Evolutionary conservation across 352 stramenopile species (phyloP).

Genomic region (Phytopythium delawarense): DNA sequence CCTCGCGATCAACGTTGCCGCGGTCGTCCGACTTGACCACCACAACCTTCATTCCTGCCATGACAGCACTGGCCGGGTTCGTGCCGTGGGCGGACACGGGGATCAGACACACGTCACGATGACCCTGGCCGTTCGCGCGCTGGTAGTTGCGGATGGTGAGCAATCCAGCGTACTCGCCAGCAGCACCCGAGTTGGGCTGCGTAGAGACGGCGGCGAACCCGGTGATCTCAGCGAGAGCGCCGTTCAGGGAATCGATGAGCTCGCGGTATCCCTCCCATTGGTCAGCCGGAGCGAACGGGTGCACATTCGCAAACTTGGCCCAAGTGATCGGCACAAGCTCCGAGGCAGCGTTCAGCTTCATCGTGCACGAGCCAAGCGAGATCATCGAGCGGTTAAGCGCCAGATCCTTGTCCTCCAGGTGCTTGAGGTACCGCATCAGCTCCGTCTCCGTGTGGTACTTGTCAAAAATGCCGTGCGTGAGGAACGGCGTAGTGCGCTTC

Average conservation of each 20-base stretch:
- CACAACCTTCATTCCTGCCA: constrained; percentile 98
- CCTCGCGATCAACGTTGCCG: constrained; percentile 95
- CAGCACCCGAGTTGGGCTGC: constrained; percentile 97
- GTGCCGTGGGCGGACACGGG: constrained; percentile 98
- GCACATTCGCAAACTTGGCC: constrained; percentile 96
- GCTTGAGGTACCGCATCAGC: constrained; percentile 97
- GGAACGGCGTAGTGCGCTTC: constrained; percentile 70
- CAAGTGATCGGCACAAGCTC: constrained; percentile 98
- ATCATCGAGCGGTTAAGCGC: constrained; percentile 99
- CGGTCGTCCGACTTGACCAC: constrained; percentile 95
- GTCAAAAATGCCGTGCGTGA: constrained; percentile 97
- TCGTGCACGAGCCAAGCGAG: constrained; percentile 99
- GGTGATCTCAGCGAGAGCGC: constrained; percentile 97
- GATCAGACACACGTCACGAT: constrained; percentile 98
- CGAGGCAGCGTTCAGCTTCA: constrained; percentile 99
- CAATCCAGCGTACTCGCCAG: constrained; percentile 97
- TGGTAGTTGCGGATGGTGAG: constrained; percentile 97
- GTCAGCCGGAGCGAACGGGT: constrained; percentile 96
- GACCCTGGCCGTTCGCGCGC: constrained; percentile 82
- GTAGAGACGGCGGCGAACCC: constrained; percentile 97
- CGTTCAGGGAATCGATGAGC: constrained; percentile 96
- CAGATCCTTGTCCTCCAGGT: constrained; percentile 97
- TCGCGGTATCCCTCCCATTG: constrained; percentile 96
- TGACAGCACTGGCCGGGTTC: constrained; percentile 96
- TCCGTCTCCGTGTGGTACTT: constrained; percentile 96